phyloP scores from a whole-genome alignment of 495 filamentous ascomycete genomes.

The Emericellopsis terricola region DNA sequence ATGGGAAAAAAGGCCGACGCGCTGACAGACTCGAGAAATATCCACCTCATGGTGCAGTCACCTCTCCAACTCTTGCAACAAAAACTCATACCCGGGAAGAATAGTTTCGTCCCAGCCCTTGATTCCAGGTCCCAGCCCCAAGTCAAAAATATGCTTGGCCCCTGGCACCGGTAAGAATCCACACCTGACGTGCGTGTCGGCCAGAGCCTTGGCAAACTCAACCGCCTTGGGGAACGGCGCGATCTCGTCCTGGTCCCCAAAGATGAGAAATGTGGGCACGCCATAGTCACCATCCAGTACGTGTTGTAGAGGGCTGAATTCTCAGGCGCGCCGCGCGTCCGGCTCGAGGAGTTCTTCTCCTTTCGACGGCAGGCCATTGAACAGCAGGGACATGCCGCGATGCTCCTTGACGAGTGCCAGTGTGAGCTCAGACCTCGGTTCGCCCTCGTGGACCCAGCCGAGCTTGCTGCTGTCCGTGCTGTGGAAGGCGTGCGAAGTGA shows the following conservation, averaged over 20 bases:
- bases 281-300: slow-evolving; percentile 17
- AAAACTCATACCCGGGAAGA: not conserved
- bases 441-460: slow-evolving; percentile 4
- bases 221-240: slow-evolving; percentile 13
- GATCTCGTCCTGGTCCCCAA: slow-evolving; percentile 25
- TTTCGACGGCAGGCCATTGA: not conserved
- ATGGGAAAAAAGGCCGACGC: too few relatives aligned
- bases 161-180: slow-evolving; percentile 1
- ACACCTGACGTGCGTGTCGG: not conserved
- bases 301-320: slow-evolving; percentile 19
- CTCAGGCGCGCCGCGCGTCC: slow-evolving; percentile 8
- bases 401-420: slow-evolving; percentile 1
- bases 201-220: not conserved
- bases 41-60: too few relatives aligned
- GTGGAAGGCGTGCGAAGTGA: not conserved
- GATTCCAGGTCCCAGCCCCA: not conserved
- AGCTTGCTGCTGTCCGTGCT: not conserved
- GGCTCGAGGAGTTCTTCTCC: slow-evolving; percentile 6
- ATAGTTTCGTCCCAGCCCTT: not conserved
- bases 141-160: not conserved
- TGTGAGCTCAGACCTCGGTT: not conserved
- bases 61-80: too few relatives aligned
- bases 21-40: too few relatives aligned
- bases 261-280: slow-evolving; percentile 31
- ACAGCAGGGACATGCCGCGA: not conserved